Base-by-base conservation (phyloP, 169 alveolate species). In the Plasmodium adleri region DNA sequence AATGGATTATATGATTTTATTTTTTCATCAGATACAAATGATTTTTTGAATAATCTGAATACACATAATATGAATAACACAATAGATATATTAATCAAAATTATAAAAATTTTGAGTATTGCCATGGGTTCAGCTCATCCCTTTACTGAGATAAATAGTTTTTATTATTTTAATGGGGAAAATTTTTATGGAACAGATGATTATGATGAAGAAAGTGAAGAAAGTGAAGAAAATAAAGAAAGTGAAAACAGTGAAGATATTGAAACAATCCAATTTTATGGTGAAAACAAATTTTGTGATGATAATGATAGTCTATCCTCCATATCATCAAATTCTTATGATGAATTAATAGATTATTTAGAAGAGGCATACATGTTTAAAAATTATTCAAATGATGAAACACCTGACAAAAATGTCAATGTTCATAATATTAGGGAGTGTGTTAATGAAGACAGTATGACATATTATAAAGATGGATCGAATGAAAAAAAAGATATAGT, bases 1-100 rank as follows among this genome's bases (percentile, higher is more conserved):
- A 26, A 45, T 10, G 76, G 64, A 1, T 17, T 28, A 8, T 17
- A 32, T 6, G 71, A 24, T 78, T 7, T 13, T 10, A 39, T 64
- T 26, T 15, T 67, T 45, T 1, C 49, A 20, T 43, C 68, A 28
- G 15, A 67, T 78, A 7, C 12, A 0, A 67, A 22, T 52, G 66
- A 54, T 26, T 13, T 78, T 0, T 32, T 43, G 9, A 26, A 63
- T 6, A 78, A 67, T n/a, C 63, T 76, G 1, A 66, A 58, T 52
- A 78, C 64, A 17, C 17, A 26, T 43, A 78, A n/a, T 47, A 8
- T 78, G n/a, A 59, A 26, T 20, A 78, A 26, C 17, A 50, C 71
- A 6, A 63, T 78, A 17, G 89, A 78, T 52, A 78, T 78, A n/a
- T 24, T 78, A 10, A 78, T 78, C 9, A 78, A 78, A 47, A 15